Percentiles rank a stretch among this genome's conserved stretches.
Conservation (phyloP, 1,139 yeast species). For the Torulaspora pretoriensis region DNA sequence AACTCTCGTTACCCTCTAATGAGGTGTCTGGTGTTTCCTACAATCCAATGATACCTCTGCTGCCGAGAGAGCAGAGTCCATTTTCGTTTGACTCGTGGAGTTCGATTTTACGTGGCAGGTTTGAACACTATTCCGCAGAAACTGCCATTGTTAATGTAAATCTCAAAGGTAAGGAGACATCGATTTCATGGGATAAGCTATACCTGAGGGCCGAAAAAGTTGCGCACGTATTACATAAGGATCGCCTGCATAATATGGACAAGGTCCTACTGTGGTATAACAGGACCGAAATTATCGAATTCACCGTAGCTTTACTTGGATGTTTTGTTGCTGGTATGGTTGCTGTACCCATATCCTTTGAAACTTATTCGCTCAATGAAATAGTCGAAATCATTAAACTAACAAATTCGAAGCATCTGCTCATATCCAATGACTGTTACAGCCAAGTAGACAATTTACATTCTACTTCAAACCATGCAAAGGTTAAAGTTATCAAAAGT, state of each 20-base stretch:
- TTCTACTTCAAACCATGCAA: conserved; percentile 37
- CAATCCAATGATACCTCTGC: conserved; percentile 51
- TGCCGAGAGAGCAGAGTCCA: conserved; percentile 49
- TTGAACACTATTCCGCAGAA: conserved; percentile 59
- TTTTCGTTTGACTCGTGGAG: conserved; percentile 56
- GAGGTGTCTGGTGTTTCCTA: conserved; percentile 21
- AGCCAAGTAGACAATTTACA: conserved; percentile 64
- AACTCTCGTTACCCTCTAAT: conserved; percentile 24
- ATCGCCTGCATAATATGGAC: conserved; percentile 72
- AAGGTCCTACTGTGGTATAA: conserved; percentile 81
- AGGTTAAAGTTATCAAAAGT: conserved; percentile 53
- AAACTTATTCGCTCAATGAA: conserved; percentile 59
- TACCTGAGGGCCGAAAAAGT: conserved; percentile 80
- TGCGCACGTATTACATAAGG: conserved; percentile 80
- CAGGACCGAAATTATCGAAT: conserved; percentile 79
- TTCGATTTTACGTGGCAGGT: conserved; percentile 68
- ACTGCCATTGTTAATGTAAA: conserved; percentile 72
- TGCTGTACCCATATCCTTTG: conserved; percentile 87
- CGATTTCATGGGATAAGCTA: conserved; percentile 86
- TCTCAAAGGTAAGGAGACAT: conserved; percentile 72
- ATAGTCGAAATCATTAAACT: conserved; percentile 65
- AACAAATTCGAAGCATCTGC: conserved; percentile 72
- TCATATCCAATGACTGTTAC: conserved; percentile 75
- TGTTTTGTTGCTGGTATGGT: conserved; percentile 92
- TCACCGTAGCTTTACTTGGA: conserved; percentile 80